Conservation (phyloP, 441 rosid genomes). For the Populus hybrid region DNA sequence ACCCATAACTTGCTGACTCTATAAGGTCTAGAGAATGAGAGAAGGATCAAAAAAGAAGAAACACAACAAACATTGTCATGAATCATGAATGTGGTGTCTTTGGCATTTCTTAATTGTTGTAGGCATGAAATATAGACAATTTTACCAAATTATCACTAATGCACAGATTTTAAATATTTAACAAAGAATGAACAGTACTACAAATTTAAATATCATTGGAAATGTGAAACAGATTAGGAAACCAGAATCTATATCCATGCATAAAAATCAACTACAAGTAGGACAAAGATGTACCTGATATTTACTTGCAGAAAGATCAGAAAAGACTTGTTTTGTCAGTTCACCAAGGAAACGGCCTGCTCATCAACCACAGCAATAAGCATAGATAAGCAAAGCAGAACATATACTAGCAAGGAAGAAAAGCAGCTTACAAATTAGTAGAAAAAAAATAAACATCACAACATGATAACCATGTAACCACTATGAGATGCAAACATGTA, state of each 20-base stretch:
- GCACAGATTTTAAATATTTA: neutral
- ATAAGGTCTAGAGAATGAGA: neutral
- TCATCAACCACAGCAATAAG: constrained; percentile 13
- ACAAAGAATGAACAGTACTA: neutral
- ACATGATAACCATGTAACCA: neutral
- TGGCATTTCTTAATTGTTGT: neutral
- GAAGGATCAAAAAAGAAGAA: neutral
- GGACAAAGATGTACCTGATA: constrained; percentile 59
- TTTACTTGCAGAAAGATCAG: constrained; percentile 92
- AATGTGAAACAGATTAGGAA: neutral
- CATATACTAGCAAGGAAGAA: neutral
- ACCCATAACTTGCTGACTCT: neutral
- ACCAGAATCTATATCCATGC: neutral
- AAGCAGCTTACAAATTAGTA: neutral
- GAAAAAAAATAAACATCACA: neutral
- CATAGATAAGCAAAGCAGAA: neutral
- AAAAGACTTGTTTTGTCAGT: constrained; percentile 88
- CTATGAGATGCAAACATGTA: neutral
- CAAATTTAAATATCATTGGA: neutral
- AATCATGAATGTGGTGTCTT: neutral
- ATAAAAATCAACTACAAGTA: neutral
- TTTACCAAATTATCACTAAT: no score
- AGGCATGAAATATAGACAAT: neutral
- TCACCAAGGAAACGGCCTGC: constrained; percentile 97
- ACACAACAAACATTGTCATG: neutral